Percentiles rank a stretch among this genome's conserved stretches.
Evolutionary conservation across 192 early-diverging fungal genomes (phyloP).

Genomic region (Chytriomyces sp.): DNA sequence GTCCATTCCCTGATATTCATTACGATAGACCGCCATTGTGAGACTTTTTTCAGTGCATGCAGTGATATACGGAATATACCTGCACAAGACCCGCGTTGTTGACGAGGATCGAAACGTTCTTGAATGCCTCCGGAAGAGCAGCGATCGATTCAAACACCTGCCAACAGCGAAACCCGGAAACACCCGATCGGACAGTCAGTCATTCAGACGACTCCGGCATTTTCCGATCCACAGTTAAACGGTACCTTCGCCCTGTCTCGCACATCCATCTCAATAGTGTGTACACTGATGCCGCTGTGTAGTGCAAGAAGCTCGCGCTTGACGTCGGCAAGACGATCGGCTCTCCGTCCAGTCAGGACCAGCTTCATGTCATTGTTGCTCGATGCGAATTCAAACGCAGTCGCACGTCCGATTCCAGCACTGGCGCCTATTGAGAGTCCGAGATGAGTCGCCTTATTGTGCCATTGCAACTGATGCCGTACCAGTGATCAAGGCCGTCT

Average conservation of each 20-base stretch:
- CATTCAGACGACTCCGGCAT: neutral
- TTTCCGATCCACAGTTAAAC: neutral
- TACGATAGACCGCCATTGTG: too few species aligned
- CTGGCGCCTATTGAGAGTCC: slow-evolving; percentile 75
- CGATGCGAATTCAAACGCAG: slow-evolving; percentile 68
- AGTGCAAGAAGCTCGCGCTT: slow-evolving; percentile 51
- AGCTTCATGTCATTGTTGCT: slow-evolving; percentile 59
- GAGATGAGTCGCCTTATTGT: neutral
- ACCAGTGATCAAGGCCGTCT: slow-evolving; percentile 46
- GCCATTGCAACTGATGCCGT: neutral
- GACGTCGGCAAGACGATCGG: slow-evolving; percentile 66
- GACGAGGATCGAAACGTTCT: slow-evolving; percentile 78
- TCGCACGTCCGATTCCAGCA: slow-evolving; percentile 75
- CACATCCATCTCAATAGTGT: slow-evolving; percentile 75
- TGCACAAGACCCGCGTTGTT: slow-evolving; percentile 78
- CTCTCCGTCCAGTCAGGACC: slow-evolving; percentile 55
- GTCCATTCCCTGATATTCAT: slow-evolving; percentile 62
- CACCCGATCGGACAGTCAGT: neutral
- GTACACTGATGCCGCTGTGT: slow-evolving; percentile 62
- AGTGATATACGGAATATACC: neutral
- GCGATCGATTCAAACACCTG: slow-evolving; percentile 39
- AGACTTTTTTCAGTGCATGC: neutral
- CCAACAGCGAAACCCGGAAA: neutral
- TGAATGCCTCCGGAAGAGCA: slow-evolving; percentile 59
- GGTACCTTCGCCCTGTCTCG: slow-evolving; percentile 53